Evolutionary conservation across 2,329 filamentous ascomycete species (phyloP), one percentile per base, ranked within the genome.

Genomic region (Alternaria sp.): DNA sequence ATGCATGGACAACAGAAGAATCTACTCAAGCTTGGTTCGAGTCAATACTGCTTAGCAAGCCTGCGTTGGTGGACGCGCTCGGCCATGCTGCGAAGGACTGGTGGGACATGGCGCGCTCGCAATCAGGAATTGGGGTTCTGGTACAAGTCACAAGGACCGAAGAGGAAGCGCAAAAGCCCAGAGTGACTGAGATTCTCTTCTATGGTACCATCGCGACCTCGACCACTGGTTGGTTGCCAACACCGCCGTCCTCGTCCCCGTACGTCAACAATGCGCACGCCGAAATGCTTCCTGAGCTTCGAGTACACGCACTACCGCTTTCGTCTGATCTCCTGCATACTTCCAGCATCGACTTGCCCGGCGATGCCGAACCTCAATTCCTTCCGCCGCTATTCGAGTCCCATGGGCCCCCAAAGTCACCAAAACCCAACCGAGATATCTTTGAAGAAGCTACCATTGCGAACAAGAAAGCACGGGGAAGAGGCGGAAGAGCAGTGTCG

Each of bases 391-490:
- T 71, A 26, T 62, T 73, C 52, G 57, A 68, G 6, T 59, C 69
- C 5, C 67, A 69, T 1, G 14, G 23, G 3, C 58, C 72, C 0
- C 69, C 73, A 0, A 51, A 46, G 7, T 72, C 68, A 6, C 70
- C 74, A 10, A 84, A 82, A 63, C 77, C 80, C 14, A 80, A 78
- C 52, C 77, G 75, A 23, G 77, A 80, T 33, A 69, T 83, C 4
- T 83, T 84, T 50, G 80, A 84, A 46, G 79, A 81, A 66, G 82
- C 82, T 4, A 74, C 76, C 2, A 74, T 80, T 45, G 77, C 77
- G 3, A 76, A 78, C 3, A 77, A 74, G 46, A 80, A 80, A 52
- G 77, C 79, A 1, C 77, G 76, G 31, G 71, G 77, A 14, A 74
- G 76, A 10, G 80, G 80, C 4, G 81, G 81, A 2, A 75, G 78